phyloP scores from a whole-genome alignment of 1,284 basidiomycete genomes.

The Ganoderma meredithae region DNA sequence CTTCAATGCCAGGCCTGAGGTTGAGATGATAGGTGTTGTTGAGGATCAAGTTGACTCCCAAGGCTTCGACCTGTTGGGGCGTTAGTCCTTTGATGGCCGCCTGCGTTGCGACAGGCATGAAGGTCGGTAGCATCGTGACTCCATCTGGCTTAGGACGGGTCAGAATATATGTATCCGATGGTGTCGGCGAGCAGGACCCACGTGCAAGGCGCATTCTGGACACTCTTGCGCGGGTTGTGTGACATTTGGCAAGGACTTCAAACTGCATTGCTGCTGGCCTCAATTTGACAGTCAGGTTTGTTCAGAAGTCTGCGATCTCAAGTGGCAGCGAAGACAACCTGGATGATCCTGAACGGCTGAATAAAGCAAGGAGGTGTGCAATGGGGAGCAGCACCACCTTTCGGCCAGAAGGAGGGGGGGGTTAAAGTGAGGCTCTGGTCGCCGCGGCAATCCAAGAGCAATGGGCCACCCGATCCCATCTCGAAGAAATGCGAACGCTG shows the following conservation, averaged over 20 bases:
- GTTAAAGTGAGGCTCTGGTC: too few relatives aligned
- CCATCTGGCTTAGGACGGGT: slow-evolving; percentile 60
- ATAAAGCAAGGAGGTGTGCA: not conserved
- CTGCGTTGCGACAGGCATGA: slow-evolving; percentile 92
- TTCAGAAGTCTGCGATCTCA: too few relatives aligned
- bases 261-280: slow-evolving; percentile 65
- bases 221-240: slow-evolving; percentile 79
- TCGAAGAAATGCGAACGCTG: slow-evolving; percentile 13
- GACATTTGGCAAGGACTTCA: slow-evolving; percentile 78
- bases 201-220: slow-evolving; percentile 78
- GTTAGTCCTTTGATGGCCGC: slow-evolving; percentile 88
- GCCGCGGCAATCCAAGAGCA: too few relatives aligned
- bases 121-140: slow-evolving; percentile 81
- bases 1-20: slow-evolving; percentile 76
- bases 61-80: slow-evolving; percentile 80
- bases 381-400: not conserved
- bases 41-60: slow-evolving; percentile 80
- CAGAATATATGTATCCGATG: not conserved
- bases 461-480: slow-evolving; percentile 36
- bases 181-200: slow-evolving; percentile 44
- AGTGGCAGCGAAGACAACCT: too few relatives aligned
- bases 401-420: too few relatives aligned
- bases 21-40: slow-evolving; percentile 91
- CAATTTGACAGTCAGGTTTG: slow-evolving; percentile 10
- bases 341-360: not conserved